Evolutionary conservation across 805 yeast species (phyloP).

Genomic region (Candida quercuum): DNA sequence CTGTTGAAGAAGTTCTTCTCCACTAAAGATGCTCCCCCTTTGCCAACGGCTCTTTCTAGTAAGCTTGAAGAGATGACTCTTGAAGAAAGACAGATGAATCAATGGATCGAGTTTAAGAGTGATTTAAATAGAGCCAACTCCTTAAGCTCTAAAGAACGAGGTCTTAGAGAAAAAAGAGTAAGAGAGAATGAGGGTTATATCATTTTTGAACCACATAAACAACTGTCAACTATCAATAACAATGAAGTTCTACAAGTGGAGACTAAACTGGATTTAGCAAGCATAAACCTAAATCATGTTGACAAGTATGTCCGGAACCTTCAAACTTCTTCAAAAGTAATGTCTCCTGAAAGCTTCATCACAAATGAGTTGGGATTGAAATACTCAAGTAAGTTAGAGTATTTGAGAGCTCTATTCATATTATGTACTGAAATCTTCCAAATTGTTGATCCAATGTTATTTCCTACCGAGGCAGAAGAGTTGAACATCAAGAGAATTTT

Average conservation of each 20-base stretch:
- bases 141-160: conserved; percentile 61
- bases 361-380: conserved; percentile 46
- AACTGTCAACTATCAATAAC: conserved; percentile 37
- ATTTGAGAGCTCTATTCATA: conserved; percentile 58
- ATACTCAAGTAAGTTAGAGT: conserved; percentile 50
- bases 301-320: conserved; percentile 36
- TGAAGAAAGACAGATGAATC: conserved; percentile 34
- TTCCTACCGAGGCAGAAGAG: conserved; percentile 7
- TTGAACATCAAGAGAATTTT: conserved; percentile 37
- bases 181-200: conserved; percentile 55
- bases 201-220: conserved; percentile 57
- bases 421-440: conserved; percentile 57
- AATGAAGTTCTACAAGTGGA: conserved; percentile 37
- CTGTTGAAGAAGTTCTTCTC: conserved; percentile 28
- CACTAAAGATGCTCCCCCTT: conserved; percentile 24
- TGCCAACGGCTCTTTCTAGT: conserved; percentile 19
- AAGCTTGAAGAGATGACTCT: conserved; percentile 16
- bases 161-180: conserved; percentile 60
- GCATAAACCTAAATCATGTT: conserved; percentile 33
- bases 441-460: conserved; percentile 26
- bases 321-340: conserved; percentile 29
- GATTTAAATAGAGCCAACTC: conserved; percentile 73
- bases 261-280: conserved; percentile 23
- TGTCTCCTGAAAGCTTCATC: conserved; percentile 52
- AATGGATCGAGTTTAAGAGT: conserved; percentile 49